A percentile compares a stretch with the other conserved stretches of the same genome.
Evolutionary conservation across 495 filamentous ascomycete genomes (phyloP).

Genomic region (Aspergillus leporis): DNA sequence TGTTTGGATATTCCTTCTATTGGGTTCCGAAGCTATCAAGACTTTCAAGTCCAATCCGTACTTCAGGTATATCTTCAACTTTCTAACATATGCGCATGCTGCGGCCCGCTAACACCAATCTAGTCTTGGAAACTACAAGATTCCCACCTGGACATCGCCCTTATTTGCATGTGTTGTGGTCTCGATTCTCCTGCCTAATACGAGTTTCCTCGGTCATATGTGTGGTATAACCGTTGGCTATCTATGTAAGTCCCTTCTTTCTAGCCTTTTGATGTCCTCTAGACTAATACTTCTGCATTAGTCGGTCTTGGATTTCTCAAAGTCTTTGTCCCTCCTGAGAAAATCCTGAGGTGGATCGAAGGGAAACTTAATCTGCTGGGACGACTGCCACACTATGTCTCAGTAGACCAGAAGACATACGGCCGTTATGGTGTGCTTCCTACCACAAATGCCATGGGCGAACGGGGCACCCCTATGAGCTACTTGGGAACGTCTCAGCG

Average conservation of each 20-base stretch:
- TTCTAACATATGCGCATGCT: not conserved
- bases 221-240: conserved; percentile 82
- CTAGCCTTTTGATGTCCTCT: not conserved
- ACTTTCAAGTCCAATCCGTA: conserved; percentile 72
- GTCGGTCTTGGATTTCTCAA: conserved; percentile 84
- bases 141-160: conserved; percentile 93
- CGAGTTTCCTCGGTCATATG: conserved; percentile 83
- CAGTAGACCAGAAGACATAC: conserved; percentile 93
- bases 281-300: conserved; percentile 35
- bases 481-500: conserved; percentile 63
- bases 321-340: conserved; percentile 80
- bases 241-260: conserved; percentile 59
- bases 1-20: conserved; percentile 87
- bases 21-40: conserved; percentile 81
- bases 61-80: conserved; percentile 51
- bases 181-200: conserved; percentile 73
- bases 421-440: conserved; percentile 90
- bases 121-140: conserved; percentile 61
- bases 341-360: conserved; percentile 78
- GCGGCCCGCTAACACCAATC: conserved; percentile 11
- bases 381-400: conserved; percentile 83
- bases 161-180: conserved; percentile 68
- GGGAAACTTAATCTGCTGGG: conserved; percentile 79
- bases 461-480: conserved; percentile 53
- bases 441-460: conserved; percentile 44